Conservation (phyloP, 1,284 basidiomycete genomes). For the Microbotryum saponariae region DNA sequence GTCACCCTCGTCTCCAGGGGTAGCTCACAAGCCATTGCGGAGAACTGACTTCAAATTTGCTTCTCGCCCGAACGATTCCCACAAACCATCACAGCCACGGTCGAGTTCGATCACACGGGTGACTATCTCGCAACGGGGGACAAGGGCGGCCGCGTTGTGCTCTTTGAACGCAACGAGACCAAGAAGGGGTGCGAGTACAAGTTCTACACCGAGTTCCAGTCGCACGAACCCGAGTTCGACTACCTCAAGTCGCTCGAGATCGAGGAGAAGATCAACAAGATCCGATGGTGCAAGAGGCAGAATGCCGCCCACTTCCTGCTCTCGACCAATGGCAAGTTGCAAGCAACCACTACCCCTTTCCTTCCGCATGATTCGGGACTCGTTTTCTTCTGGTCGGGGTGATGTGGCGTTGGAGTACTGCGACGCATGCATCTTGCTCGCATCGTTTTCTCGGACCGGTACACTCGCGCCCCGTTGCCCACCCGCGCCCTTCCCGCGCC, state of each 20-base stretch:
- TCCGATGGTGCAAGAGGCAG: conserved; percentile 98
- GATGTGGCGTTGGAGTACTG: not conserved
- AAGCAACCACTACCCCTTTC: not conserved
- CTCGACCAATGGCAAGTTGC: conserved; percentile 78
- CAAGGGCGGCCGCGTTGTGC: conserved; percentile 96
- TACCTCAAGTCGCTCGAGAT: conserved; percentile 99
- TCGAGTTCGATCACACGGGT: conserved; percentile 98
- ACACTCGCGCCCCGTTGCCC: too few relatives aligned
- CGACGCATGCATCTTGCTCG: too few relatives aligned
- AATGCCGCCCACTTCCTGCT: conserved; percentile 95
- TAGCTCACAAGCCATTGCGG: not conserved
- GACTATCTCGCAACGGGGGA: conserved; percentile 99
- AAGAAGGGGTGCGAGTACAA: conserved; percentile 99
- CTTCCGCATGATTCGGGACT: not conserved
- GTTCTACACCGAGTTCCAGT: conserved; percentile 99
- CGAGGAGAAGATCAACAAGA: conserved; percentile 99
- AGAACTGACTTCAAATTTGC: not conserved
- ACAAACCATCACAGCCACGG: conserved; percentile 54
- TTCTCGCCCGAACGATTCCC: not conserved
- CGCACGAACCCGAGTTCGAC: conserved; percentile 99
- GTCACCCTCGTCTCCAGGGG: not conserved
- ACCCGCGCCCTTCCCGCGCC: too few relatives aligned
- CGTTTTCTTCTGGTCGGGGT: not conserved
- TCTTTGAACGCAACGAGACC: conserved; percentile 96
- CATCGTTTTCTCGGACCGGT: too few relatives aligned